Conservation (phyloP, 2,329 filamentous ascomycete genomes). For the Alternaria novae-zelandiae region DNA sequence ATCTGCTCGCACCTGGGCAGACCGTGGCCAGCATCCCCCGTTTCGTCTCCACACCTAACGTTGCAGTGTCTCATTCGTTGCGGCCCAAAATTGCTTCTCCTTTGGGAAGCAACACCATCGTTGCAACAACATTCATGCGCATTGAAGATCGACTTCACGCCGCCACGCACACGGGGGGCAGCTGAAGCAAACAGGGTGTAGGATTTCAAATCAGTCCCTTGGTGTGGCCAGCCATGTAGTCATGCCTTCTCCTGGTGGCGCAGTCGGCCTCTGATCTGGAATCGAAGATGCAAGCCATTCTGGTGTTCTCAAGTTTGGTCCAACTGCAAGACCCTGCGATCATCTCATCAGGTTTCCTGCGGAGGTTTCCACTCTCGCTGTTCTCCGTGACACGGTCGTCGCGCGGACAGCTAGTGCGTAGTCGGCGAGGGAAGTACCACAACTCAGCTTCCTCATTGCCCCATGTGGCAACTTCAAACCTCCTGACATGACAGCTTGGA, state of each 20-base stretch:
- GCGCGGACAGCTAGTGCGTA: not conserved
- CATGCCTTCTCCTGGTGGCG: not conserved
- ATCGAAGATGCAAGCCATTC: not conserved
- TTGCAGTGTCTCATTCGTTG: constrained; percentile 9
- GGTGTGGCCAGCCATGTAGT: not conserved
- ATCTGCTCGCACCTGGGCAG: constrained; percentile 6
- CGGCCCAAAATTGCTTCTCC: not conserved
- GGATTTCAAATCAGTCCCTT: not conserved
- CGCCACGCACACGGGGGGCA: not conserved
- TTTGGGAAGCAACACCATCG: constrained; percentile 2
- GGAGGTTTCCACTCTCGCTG: not conserved
- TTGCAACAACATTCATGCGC: constrained; percentile 7
- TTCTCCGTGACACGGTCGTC: constrained; percentile 2
- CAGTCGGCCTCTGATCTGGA: not conserved
- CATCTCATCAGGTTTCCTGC: not conserved
- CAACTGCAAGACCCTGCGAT: not conserved
- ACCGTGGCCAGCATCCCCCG: not conserved
- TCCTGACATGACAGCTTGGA: not conserved
- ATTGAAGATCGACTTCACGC: not conserved
- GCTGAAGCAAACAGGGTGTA: not conserved
- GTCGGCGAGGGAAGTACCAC: not conserved
- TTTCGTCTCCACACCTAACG: constrained; percentile 6
- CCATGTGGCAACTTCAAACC: not conserved
- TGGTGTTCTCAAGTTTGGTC: not conserved
- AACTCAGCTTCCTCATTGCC: not conserved